These are phyloP conservation scores for Alternaria dauci DNA, from an alignment of 2,329 filamentous ascomycete genomes.

Conservation along the genomic window DNA sequence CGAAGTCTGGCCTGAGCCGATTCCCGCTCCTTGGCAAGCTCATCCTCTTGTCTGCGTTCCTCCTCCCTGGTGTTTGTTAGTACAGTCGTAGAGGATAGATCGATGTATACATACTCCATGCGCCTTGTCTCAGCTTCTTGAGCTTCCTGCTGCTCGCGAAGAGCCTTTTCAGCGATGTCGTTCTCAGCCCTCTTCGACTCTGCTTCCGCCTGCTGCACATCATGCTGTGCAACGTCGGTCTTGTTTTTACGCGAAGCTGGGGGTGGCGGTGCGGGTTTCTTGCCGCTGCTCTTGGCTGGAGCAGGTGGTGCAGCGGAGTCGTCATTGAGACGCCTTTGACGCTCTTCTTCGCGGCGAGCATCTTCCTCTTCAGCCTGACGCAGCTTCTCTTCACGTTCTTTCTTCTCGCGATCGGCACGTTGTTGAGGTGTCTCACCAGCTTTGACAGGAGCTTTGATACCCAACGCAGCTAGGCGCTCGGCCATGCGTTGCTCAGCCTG, in stretches of 20 bases:
- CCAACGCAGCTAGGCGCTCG: slow-evolving; percentile 90
- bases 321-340: slow-evolving; percentile 81
- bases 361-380: slow-evolving; percentile 95
- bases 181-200: slow-evolving; percentile 69
- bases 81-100: neutral
- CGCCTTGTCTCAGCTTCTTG: slow-evolving; percentile 76
- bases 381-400: slow-evolving; percentile 85
- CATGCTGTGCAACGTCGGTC: slow-evolving; percentile 66
- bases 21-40: slow-evolving; percentile 79
- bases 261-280: slow-evolving; percentile 73
- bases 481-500: slow-evolving; percentile 98
- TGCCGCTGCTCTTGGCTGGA: slow-evolving; percentile 51
- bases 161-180: slow-evolving; percentile 61
- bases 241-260: slow-evolving; percentile 74
- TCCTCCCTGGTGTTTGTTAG: slow-evolving; percentile 67
- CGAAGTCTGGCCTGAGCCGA: slow-evolving; percentile 83
- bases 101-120: slow-evolving; percentile 76
- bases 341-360: slow-evolving; percentile 83
- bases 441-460: slow-evolving; percentile 84
- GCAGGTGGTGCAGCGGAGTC: slow-evolving; percentile 73
- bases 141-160: slow-evolving; percentile 75
- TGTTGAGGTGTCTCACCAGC: slow-evolving; percentile 82
- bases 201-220: slow-evolving; percentile 60
- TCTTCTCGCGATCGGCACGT: slow-evolving; percentile 84
- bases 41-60: slow-evolving; percentile 78